Evolutionary conservation across 2,329 filamentous ascomycete genomes (phyloP).

Genomic region (Zymoseptoria crescenta): DNA sequence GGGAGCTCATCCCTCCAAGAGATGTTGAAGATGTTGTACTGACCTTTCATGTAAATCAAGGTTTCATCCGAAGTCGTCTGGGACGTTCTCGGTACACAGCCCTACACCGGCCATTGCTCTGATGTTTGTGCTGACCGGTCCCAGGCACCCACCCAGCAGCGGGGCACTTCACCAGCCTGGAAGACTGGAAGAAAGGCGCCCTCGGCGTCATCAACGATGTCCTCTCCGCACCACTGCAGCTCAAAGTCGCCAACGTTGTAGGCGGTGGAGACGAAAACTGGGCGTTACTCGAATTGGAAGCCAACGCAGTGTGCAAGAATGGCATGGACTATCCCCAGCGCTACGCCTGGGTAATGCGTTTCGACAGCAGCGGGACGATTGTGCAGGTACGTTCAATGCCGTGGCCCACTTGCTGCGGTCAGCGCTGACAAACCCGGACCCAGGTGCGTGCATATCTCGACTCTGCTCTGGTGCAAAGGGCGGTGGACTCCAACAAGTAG

Average conservation of each 20-base stretch:
- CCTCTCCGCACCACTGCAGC: conserved; percentile 17
- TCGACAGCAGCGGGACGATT: conserved; percentile 21
- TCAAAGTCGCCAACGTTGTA: conserved; percentile 22
- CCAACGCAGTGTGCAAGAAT: conserved; percentile 23
- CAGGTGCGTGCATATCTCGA: conserved; percentile 22
- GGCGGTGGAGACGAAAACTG: conserved; percentile 23
- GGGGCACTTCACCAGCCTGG: conserved; percentile 19
- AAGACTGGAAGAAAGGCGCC: conserved; percentile 23
- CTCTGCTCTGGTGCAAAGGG: conserved; percentile 21
- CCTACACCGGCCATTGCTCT: background rate
- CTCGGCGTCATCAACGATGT: conserved; percentile 19
- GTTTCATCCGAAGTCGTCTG: too few relatives aligned
- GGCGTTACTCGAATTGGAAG: conserved; percentile 23
- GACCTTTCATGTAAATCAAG: too few relatives aligned
- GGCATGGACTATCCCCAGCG: conserved; percentile 23
- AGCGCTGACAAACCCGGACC: background rate
- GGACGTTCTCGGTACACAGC: conserved; percentile 19
- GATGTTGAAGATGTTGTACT: too few relatives aligned
- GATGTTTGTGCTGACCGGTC: background rate
- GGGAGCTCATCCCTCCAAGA: too few relatives aligned
- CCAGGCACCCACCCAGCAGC: conserved; percentile 21
- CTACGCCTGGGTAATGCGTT: conserved; percentile 24
- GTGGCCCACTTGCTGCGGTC: background rate
- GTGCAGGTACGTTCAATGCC: conserved; percentile 16
- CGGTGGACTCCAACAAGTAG: conserved; percentile 15